Conservation (phyloP, 768 basidiomycete species). For the Phanerodontia chrysosporium region DNA sequence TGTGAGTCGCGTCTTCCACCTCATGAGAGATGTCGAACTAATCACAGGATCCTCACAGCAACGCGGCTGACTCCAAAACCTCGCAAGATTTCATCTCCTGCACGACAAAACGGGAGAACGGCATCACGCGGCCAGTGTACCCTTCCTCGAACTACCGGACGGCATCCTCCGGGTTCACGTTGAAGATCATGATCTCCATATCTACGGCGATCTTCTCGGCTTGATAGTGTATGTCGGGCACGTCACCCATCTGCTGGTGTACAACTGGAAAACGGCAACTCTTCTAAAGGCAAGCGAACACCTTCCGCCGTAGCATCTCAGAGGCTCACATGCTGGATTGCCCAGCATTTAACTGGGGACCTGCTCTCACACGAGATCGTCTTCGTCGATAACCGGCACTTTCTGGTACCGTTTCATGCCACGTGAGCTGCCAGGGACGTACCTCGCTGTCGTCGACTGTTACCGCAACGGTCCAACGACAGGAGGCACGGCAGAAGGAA, state of each 20-base stretch:
- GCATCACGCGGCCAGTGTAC: neutral
- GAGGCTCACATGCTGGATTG: neutral
- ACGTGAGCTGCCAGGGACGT: neutral
- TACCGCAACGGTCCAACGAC: neutral
- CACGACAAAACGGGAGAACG: neutral
- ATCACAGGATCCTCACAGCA: neutral
- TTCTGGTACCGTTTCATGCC: neutral
- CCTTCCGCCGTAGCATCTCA: neutral
- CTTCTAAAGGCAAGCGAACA: neutral
- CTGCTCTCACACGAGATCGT: neutral
- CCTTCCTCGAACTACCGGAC: neutral
- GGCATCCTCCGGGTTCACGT: neutral
- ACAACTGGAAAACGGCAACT: neutral
- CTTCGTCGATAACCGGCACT: neutral
- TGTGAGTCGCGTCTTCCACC: neutral
- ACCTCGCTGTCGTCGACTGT: neutral
- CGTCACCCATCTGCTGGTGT: neutral
- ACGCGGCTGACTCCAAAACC: neutral
- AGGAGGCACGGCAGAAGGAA: neutral
- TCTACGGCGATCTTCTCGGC: neutral
- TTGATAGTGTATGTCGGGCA: neutral
- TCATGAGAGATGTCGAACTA: neutral
- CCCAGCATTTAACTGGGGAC: neutral
- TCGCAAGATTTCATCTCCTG: neutral
- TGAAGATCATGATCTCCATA: neutral